Percentiles rank a stretch among this genome's conserved stretches.
Conservation (phyloP, 371 early-diverging fungal species). For the Chytridiales sp. region DNA sequence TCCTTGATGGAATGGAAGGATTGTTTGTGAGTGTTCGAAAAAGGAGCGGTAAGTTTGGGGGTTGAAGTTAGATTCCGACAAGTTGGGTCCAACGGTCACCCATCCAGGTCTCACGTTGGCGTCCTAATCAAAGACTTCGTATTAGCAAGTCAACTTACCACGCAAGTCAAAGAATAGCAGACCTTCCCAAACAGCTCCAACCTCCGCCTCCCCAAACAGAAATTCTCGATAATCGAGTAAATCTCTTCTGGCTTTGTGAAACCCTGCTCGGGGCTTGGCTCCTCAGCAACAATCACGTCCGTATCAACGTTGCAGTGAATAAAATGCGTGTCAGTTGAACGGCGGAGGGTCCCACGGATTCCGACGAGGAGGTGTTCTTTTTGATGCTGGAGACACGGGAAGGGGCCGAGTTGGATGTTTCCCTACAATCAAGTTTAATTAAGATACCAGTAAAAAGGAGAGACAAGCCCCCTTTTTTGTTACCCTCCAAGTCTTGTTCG, state of each 20-base stretch:
- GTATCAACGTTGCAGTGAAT: conserved; percentile 63
- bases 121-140: no score
- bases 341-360: conserved; percentile 54
- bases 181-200: conserved; percentile 57
- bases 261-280: conserved; percentile 36
- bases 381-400: conserved; percentile 45
- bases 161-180: conserved; percentile 6
- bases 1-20: conserved; percentile 20
- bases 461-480: not conserved
- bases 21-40: conserved; percentile 11
- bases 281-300: conserved; percentile 56
- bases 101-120: conserved; percentile 35
- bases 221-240: conserved; percentile 54
- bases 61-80: conserved; percentile 30
- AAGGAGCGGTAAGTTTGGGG: conserved; percentile 12
- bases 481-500: conserved; percentile 45
- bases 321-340: conserved; percentile 57
- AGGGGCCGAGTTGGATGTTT: conserved; percentile 24
- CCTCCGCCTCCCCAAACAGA: conserved; percentile 53
- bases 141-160: not conserved
- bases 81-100: conserved; percentile 33
- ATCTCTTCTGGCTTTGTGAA: conserved; percentile 52
- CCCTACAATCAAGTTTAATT: conserved; percentile 24
- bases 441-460: conserved; percentile 4
- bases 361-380: conserved; percentile 63